A percentile compares a stretch with the other conserved stretches of the same genome.
These are phyloP conservation scores for Xylaria sp. DNA, from an alignment of 2,329 filamentous ascomycete species.

Conservation along the genomic window DNA sequence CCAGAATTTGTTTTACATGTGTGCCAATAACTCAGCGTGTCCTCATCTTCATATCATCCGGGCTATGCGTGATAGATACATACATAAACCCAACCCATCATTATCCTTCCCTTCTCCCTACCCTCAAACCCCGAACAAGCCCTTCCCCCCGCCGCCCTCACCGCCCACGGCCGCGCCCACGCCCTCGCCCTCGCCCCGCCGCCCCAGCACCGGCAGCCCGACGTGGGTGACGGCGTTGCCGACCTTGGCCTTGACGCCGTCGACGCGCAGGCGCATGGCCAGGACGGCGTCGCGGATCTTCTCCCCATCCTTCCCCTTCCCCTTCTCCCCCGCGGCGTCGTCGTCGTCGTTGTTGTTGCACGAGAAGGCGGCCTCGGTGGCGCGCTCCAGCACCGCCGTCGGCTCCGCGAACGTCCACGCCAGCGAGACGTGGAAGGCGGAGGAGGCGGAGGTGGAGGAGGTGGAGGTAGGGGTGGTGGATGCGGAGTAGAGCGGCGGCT, in stretches of 20 bases:
- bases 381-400: conserved; percentile 43
- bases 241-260: conserved; percentile 72
- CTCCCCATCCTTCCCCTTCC: too few species aligned
- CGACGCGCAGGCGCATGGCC: conserved; percentile 55
- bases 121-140: conserved; percentile 19
- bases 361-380: conserved; percentile 40
- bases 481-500: conserved; percentile 74
- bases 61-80: too few species aligned
- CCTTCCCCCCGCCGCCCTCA: conserved; percentile 1
- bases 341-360: too few species aligned
- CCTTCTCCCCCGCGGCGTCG: too few species aligned
- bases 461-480: background rate
- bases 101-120: too few species aligned
- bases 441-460: conserved; percentile 8
- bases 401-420: conserved; percentile 75
- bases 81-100: too few species aligned
- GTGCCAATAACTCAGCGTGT: too few species aligned
- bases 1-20: too few species aligned
- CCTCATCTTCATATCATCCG: too few species aligned
- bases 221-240: conserved; percentile 68
- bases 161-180: background rate
- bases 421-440: conserved; percentile 83
- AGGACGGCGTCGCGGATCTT: conserved; percentile 35
- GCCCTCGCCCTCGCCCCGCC: background rate
- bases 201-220: conserved; percentile 35